Evolutionary conservation across 768 basidiomycete species (phyloP), one percentile per base, ranked within the genome.

Genomic region (Boletus insuetus): DNA sequence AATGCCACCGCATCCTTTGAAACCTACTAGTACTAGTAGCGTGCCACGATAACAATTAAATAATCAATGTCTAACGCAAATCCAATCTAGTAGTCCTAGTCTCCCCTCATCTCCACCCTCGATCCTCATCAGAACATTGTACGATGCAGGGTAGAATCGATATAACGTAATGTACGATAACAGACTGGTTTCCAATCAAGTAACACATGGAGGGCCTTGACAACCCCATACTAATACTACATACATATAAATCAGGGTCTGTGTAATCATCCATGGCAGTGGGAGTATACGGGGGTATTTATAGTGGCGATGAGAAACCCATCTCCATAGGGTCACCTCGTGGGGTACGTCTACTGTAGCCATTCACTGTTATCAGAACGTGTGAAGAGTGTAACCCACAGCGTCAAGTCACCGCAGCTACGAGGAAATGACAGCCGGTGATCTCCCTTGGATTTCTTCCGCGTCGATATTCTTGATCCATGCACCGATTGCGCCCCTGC

Each of bases 381-480:
- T 57, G 65, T 58, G 37, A 29, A 52, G 19, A 12, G 14, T 31
- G 43, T 41, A 52, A 22, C 2, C 19, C 46, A 16, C 20, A 38
- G 38, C 46, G 29, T 22, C 42, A 34, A 49, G 58, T 24, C 26
- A 56, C 56, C 48, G 20, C 40, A 38, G 11, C 44, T 45, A 60
- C 24, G 50, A 69, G 22, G 53, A 58, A 42, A 50, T 29, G 10
- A 43, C 44, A 44, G 46, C 26, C 2, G 44, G 26, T 24, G 48
- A 50, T 31, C 53, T 52, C 22, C 53, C 55, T 22, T 65, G 58
- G 24, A 49, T 59, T 48, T 59, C 66, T 29, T 75, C 74, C 34
- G 80, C 73, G 51, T 85, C 88, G 58, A 98, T 93, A 70, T 96
- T 97, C 77, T 91, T 93, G 69, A 99, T 89, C 96, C 96, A 99